Evolutionary conservation across 805 yeast genomes (phyloP).

Genomic region (Kodamaea sagamina): DNA sequence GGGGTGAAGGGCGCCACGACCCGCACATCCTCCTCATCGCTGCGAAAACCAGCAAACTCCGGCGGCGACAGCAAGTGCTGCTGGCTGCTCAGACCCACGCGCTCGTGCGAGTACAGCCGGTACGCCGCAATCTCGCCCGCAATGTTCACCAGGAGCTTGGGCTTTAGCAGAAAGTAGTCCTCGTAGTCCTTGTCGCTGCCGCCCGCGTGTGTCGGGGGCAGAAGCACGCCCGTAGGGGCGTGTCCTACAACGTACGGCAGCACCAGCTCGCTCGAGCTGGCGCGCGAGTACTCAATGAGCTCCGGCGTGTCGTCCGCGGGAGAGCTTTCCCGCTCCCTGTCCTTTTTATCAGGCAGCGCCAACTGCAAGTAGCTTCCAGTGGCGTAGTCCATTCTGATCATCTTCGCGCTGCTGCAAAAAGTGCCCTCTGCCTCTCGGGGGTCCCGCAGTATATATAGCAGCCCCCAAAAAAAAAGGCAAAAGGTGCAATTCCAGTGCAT

Average conservation of each 20-base stretch:
- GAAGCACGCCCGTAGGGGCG: background rate
- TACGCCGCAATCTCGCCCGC: constrained; percentile 3
- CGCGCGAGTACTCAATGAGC: background rate
- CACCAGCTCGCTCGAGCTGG: background rate
- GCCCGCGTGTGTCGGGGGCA: background rate
- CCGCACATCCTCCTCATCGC: constrained; percentile 7
- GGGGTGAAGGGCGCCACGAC: constrained; percentile 14
- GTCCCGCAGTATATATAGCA: background rate
- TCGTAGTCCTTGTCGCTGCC: constrained; percentile 4
- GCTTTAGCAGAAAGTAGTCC: constrained; percentile 17
- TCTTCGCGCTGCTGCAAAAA: background rate
- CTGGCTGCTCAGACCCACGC: background rate
- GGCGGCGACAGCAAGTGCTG: constrained; percentile 10
- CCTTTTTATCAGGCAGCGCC: background rate
- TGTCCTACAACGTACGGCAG: background rate
- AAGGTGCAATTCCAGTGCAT: constrained; percentile 3
- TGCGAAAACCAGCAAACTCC: constrained; percentile 6
- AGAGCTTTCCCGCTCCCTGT: background rate
- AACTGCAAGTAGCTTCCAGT: constrained; percentile 1
- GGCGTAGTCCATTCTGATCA: background rate
- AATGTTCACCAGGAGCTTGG: constrained; percentile 14
- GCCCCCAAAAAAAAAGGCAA: background rate
- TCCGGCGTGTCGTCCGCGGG: background rate
- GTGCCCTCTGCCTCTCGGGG: background rate
- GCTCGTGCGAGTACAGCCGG: constrained; percentile 2